Percentiles rank a stretch among this genome's conserved stretches.
Evolutionary conservation across 202 grass and related monocot genomes (phyloP).

Genomic region (Eragrostis tef): DNA sequence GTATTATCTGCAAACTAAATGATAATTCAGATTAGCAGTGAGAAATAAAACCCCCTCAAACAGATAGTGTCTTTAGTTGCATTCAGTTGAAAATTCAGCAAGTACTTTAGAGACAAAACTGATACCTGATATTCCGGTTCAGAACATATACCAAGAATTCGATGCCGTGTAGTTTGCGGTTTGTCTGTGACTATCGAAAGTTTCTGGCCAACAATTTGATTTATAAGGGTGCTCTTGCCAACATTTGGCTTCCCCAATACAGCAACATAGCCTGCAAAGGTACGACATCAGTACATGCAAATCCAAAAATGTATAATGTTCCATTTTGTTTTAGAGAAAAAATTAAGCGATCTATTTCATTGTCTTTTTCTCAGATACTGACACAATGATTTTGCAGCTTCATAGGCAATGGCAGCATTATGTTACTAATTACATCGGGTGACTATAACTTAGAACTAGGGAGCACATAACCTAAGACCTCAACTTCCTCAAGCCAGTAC

Average conservation of each 20-base stretch:
- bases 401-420: neutral
- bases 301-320: neutral
- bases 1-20: conserved; percentile 98
- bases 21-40: conserved; percentile 69
- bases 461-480: neutral
- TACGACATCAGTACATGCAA: neutral
- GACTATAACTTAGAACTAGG: neutral
- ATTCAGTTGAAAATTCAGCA: neutral
- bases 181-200: conserved; percentile 94
- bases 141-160: conserved; percentile 93
- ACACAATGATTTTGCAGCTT: neutral
- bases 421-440: neutral
- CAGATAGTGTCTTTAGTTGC: neutral
- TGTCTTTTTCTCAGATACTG: neutral
- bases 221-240: conserved; percentile 92
- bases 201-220: conserved; percentile 93
- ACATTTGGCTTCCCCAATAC: conserved; percentile 94
- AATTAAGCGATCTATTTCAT: neutral
- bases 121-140: conserved; percentile 85
- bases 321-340: neutral
- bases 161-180: conserved; percentile 81
- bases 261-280: conserved; percentile 75
- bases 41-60: neutral
- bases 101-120: conserved; percentile 45
- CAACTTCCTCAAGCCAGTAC: neutral